Percentiles rank a stretch among this genome's conserved stretches.
Evolutionary conservation across 2,329 filamentous ascomycete species (phyloP).

Genomic region (Penicillium janthinellum): DNA sequence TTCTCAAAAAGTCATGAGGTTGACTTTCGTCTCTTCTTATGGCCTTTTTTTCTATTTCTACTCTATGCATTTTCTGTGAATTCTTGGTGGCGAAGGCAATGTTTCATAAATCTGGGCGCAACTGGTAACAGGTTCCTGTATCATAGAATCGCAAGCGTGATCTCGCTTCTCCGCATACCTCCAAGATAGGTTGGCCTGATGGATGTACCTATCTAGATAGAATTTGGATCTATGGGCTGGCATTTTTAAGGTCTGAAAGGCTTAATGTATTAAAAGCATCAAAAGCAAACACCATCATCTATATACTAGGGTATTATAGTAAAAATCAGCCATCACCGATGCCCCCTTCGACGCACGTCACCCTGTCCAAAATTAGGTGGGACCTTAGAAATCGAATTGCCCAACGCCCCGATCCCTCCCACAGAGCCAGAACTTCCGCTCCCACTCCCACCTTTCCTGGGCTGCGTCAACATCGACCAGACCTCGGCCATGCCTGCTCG

Average conservation of each 20-base stretch:
- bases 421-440: conserved; percentile 29
- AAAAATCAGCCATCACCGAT: conserved; percentile 29
- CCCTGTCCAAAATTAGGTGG: conserved; percentile 36
- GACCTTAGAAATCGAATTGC: conserved; percentile 36
- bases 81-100: conserved; percentile 4
- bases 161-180: not conserved
- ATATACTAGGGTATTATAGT: conserved; percentile 11
- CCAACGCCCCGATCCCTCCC: conserved; percentile 28
- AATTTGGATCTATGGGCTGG: too few relatives aligned
- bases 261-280: conserved; percentile 4
- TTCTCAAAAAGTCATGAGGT: conserved; percentile 51
- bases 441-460: conserved; percentile 34
- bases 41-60: conserved; percentile 1
- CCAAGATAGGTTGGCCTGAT: not conserved
- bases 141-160: conserved; percentile 1
- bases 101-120: conserved; percentile 6
- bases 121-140: conserved; percentile 4
- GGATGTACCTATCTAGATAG: not conserved
- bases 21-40: not conserved
- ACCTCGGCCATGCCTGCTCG: conserved; percentile 81
- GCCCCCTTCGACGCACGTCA: conserved; percentile 36
- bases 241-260: not conserved
- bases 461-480: conserved; percentile 71
- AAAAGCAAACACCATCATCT: not conserved
- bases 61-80: conserved; percentile 5